Percentiles rank a stretch among this genome's conserved stretches.
phyloP scores from a whole-genome alignment of 495 filamentous ascomycete species.

The Penicillium turbatum region DNA sequence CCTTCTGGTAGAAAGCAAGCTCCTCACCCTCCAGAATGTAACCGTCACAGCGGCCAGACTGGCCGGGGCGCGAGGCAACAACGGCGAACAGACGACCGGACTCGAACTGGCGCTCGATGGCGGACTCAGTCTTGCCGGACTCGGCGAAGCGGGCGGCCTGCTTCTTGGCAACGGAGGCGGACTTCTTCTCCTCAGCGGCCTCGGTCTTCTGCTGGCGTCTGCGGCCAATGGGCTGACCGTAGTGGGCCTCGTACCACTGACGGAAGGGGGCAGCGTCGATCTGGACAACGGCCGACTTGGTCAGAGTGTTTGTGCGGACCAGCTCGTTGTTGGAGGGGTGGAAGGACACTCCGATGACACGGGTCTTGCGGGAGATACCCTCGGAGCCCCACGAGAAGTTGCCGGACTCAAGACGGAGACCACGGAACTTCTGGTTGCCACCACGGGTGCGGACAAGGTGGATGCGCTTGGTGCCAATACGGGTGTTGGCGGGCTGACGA shows the following conservation, averaged over 20 bases:
- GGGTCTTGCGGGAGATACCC: constrained; percentile 94
- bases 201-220: constrained; percentile 80
- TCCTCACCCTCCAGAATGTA: constrained; percentile 99
- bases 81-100: constrained; percentile 94
- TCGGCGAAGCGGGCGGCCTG: constrained; percentile 77
- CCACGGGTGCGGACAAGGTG: constrained; percentile 98
- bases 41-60: constrained; percentile 92
- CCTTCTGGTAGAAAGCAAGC: constrained; percentile 98
- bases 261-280: constrained; percentile 97
- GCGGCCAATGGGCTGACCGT: constrained; percentile 82
- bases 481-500: constrained; percentile 97
- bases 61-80: constrained; percentile 85
- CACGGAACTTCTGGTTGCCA: constrained; percentile 99
- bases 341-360: constrained; percentile 95
- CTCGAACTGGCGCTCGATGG: constrained; percentile 97
- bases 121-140: constrained; percentile 84
- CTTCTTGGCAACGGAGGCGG: constrained; percentile 91
- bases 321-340: constrained; percentile 99
- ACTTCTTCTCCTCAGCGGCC: constrained; percentile 77
- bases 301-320: constrained; percentile 99
- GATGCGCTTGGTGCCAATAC: constrained; percentile 97
- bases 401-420: constrained; percentile 95
- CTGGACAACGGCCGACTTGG: constrained; percentile 97
- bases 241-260: constrained; percentile 99
- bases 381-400: constrained; percentile 99